Percentiles rank a stretch among this genome's conserved stretches.
Conservation (phyloP, 179 eudicot species). For the Amaranthus tricolor region DNA sequence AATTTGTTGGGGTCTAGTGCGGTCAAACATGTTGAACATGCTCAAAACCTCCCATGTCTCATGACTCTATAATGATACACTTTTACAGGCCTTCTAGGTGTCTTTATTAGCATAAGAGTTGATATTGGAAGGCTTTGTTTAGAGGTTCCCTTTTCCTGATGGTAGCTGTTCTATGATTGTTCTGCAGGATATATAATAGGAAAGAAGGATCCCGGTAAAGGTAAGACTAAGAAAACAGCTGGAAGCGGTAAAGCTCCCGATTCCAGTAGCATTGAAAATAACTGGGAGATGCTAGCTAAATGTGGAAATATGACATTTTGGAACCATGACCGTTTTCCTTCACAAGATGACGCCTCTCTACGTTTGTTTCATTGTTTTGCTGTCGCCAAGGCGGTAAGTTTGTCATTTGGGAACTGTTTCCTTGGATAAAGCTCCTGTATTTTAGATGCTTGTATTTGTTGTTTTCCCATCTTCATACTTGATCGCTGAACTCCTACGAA, state of each 20-base stretch:
- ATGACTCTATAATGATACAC: too few relatives aligned
- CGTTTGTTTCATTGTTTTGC: conserved; percentile 84
- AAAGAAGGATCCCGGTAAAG: conserved; percentile 40
- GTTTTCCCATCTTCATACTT: background rate
- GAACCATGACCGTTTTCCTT: conserved; percentile 89
- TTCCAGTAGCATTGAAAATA: conserved; percentile 33
- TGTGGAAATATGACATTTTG: conserved; percentile 60
- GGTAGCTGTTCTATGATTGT: background rate
- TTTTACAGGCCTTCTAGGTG: too few relatives aligned
- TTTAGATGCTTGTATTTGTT: background rate
- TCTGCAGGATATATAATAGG: conserved; percentile 72
- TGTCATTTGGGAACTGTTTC: background rate
- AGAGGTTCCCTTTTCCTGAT: conserved; percentile 3
- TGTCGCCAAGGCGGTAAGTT: conserved; percentile 83
- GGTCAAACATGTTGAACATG: too few relatives aligned
- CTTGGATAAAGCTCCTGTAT: background rate
- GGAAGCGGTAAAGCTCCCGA: conserved; percentile 33
- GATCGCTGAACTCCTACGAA: background rate
- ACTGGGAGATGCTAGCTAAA: conserved; percentile 73
- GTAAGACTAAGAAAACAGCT: conserved; percentile 33
- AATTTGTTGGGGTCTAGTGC: too few relatives aligned
- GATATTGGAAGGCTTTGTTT: background rate
- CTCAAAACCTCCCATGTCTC: too few relatives aligned
- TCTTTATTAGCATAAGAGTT: background rate
- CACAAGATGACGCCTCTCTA: conserved; percentile 71